Percentiles rank a stretch among this genome's conserved stretches.
Evolutionary conservation across 495 filamentous ascomycete species (phyloP).

Genomic region (Tuber calosporum): DNA sequence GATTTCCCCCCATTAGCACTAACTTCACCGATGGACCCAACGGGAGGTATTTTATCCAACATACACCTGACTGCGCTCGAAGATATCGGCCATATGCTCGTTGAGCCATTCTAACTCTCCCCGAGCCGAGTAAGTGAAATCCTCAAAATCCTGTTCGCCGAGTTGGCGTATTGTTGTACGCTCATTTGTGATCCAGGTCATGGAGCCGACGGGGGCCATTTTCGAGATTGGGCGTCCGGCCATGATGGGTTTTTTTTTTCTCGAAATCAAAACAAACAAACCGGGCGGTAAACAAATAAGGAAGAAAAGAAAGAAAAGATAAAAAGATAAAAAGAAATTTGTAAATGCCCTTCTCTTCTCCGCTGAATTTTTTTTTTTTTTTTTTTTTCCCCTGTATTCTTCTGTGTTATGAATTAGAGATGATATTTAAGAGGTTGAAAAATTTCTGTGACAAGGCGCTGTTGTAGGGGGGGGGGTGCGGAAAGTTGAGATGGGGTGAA

Average conservation of each 20-base stretch:
- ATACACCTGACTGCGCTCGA: constrained; percentile 75
- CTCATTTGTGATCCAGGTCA: constrained; percentile 61
- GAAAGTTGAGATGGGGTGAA: constrained; percentile 3
- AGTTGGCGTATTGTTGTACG: constrained; percentile 57
- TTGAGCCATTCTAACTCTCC: constrained; percentile 95
- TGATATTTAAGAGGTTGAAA: neutral
- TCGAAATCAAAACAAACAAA: constrained; percentile 37
- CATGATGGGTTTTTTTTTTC: constrained; percentile 25
- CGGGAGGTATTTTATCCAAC: constrained; percentile 40
- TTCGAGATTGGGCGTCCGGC: constrained; percentile 25
- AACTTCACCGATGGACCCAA: neutral
- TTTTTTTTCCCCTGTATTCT: no score
- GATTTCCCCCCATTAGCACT: constrained; percentile 25
- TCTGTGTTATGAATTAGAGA: neutral
- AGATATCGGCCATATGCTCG: constrained; percentile 93
- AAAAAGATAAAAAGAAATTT: neutral
- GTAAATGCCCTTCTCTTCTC: neutral
- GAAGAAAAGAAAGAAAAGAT: neutral
- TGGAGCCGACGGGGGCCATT: constrained; percentile 56
- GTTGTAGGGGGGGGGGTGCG: neutral
- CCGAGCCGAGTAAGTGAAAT: constrained; percentile 77
- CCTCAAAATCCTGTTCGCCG: constrained; percentile 68
- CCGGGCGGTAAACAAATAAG: constrained; percentile 11
- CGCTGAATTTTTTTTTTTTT: neutral
- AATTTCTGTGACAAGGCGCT: neutral